These are phyloP conservation scores for Sordariomycetes sp. DNA, from an alignment of 2,329 filamentous ascomycete species.

Conservation along the genomic window DNA sequence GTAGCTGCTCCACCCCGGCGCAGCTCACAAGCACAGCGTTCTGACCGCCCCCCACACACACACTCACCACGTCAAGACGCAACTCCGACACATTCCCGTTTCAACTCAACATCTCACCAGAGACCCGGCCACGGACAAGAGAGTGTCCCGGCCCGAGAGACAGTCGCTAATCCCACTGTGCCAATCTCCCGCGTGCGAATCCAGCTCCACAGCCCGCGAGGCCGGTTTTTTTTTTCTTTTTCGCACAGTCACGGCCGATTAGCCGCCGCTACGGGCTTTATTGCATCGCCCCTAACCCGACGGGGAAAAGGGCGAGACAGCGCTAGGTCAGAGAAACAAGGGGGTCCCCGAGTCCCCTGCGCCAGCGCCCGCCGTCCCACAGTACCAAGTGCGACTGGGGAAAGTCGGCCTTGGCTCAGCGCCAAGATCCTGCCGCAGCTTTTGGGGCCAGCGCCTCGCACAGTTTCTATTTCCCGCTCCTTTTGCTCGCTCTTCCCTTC, in stretches of 20 bases:
- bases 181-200: neutral
- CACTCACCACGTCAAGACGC: neutral
- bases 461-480: neutral
- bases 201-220: neutral
- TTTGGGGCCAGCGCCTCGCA: neutral
- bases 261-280: constrained; percentile 4
- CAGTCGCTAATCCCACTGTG: neutral
- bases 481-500: neutral
- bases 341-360: constrained; percentile 1
- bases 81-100: neutral
- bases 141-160: neutral
- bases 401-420: neutral
- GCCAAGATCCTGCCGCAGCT: neutral
- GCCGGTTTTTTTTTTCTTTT: too few species aligned
- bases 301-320: constrained; percentile 3
- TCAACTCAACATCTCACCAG: neutral
- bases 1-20: neutral
- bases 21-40: neutral
- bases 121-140: neutral
- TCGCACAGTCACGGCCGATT: constrained; percentile 1
- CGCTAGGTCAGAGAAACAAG: neutral
- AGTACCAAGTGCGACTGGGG: neutral
- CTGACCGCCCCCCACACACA: neutral
- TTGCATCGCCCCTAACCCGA: constrained; percentile 4
- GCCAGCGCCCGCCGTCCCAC: neutral